Evolutionary conservation across 2,329 filamentous ascomycete genomes (phyloP).

Genomic region (Lecanicillium sp.): DNA sequence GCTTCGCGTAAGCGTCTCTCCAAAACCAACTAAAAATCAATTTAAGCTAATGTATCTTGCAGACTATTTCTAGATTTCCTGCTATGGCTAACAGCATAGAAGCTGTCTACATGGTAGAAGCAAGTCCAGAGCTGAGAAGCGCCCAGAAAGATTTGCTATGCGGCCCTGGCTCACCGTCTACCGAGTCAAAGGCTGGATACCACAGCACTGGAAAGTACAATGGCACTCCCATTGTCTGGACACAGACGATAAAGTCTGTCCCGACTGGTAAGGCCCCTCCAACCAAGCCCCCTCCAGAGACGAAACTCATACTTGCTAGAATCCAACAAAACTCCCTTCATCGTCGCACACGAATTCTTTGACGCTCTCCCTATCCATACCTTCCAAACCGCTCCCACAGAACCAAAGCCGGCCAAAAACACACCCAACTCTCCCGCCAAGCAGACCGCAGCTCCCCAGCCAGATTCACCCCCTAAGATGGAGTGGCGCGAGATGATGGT

Average conservation of each 20-base stretch:
- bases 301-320: conserved; percentile 28
- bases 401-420: conserved; percentile 12
- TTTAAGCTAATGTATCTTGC: conserved; percentile 1
- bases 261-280: conserved; percentile 48
- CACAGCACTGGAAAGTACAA: conserved; percentile 70
- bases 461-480: conserved; percentile 23
- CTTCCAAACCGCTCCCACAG: conserved; percentile 64
- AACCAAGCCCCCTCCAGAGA: neutral
- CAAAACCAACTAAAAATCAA: neutral
- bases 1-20: conserved; percentile 55
- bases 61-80: conserved; percentile 82
- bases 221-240: conserved; percentile 73
- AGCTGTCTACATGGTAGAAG: conserved; percentile 88
- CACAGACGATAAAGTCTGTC: conserved; percentile 78
- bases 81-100: conserved; percentile 69
- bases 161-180: conserved; percentile 56
- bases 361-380: conserved; percentile 94
- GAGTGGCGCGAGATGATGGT: conserved; percentile 84
- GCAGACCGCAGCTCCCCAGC: conserved; percentile 29
- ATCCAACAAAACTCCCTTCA: conserved; percentile 71
- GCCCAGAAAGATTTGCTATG: conserved; percentile 78
- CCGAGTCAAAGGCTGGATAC: conserved; percentile 64
- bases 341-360: conserved; percentile 97
- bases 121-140: conserved; percentile 69
- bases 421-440: conserved; percentile 32